Percentiles rank a stretch among this genome's conserved stretches.
phyloP scores from a whole-genome alignment of 768 basidiomycete species.

The Hypholoma sublateritium region DNA sequence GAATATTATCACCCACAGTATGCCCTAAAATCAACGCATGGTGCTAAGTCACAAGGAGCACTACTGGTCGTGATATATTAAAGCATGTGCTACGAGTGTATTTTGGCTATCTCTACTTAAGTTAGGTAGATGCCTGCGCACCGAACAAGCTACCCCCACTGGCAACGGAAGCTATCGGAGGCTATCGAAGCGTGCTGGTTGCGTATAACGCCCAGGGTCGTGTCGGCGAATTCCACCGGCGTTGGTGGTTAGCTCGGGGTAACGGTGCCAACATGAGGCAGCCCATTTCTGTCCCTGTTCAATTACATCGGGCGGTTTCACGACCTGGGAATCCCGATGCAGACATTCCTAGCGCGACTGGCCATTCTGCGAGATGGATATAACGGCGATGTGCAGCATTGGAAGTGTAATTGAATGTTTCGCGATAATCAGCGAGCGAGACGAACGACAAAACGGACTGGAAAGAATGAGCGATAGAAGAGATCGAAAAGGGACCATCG shows the following conservation, averaged over 20 bases:
- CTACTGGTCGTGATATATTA: constrained; percentile 1
- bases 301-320: too few species aligned
- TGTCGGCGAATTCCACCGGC: too few species aligned
- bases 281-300: too few species aligned
- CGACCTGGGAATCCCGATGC: too few species aligned
- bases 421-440: too few species aligned
- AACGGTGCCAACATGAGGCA: too few species aligned
- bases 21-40: background rate
- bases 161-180: background rate
- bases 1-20: background rate
- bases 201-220: background rate
- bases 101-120: background rate
- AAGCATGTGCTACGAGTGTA: background rate
- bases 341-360: too few species aligned
- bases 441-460: background rate
- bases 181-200: background rate
- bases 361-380: too few species aligned
- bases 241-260: too few species aligned
- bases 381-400: too few species aligned
- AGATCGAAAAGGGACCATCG: background rate
- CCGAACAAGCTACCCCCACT: background rate
- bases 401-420: too few species aligned
- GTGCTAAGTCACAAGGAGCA: background rate
- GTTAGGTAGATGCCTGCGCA: background rate
- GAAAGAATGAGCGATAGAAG: background rate